Evolutionary conservation across 176 grass and related monocot genomes (phyloP), one percentile per base, ranked within the genome.

Genomic region (Ensete glaucum): DNA sequence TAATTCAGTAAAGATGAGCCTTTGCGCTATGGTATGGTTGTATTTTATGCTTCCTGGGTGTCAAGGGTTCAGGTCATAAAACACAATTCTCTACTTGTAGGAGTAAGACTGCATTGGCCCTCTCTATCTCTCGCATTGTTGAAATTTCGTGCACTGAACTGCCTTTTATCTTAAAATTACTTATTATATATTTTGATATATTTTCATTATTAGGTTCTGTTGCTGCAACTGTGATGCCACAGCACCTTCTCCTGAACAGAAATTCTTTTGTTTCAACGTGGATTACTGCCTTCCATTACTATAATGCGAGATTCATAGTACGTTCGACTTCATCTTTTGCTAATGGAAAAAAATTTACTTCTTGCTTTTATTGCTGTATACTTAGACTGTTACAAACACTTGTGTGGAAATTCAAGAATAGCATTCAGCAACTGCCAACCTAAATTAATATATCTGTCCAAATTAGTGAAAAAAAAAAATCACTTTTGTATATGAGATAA

Each of bases 301-400:
- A 54, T 93, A 93, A 88, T 81, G 90, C 82, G 95, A 98, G 84
- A 91, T 72, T 74, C 88, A 93, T 73, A 93, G 95, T 98, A 98
- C 63, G 88, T 76, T 50, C 53, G n/a, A 69, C 53, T 20, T 55
- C 67, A n/a, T 53, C 64, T 58, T 83, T 57, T 14, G 50, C 50
- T 14, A 43, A 59, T 77, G 65, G 43, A 67, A 8, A 51, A 55
- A 20, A 16, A 56, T 48, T 17, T 8, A 75, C 48, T 75, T 73
- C 54, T 69, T 27, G 48, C 19, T 48, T 49, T 27, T 27, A 27
- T 1, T 27, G 27, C 27, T 27, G 27, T 27, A 2, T 27, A 2
- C 27, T 27, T 27, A 2, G 27, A 27, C 27, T 27, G 27, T 27
- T 27, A 27, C 27, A 27, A 27, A 27, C 2, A 27, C 27, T 27